Percentiles rank a stretch among this genome's conserved stretches.
phyloP scores from a whole-genome alignment of 208 protist genomes.

The Leishmania martiniquensis region DNA sequence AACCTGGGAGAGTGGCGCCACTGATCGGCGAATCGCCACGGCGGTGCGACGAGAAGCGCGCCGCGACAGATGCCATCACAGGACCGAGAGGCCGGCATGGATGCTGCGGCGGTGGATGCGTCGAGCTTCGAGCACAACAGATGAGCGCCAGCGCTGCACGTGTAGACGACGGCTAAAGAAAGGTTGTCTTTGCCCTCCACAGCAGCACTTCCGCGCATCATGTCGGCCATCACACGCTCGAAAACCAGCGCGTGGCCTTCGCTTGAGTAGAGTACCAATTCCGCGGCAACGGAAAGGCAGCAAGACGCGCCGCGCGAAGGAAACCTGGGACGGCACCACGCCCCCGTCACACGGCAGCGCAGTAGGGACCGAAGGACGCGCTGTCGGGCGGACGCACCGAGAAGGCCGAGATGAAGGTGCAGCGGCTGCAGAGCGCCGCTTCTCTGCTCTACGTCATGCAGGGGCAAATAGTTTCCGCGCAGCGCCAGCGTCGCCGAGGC shows the following conservation, averaged over 20 bases:
- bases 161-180: slow-evolving; percentile 8
- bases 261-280: slow-evolving; percentile 17
- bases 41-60: slow-evolving; percentile 25
- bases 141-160: slow-evolving; percentile 20
- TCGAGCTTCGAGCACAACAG: slow-evolving; percentile 1
- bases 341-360: slow-evolving; percentile 11
- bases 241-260: slow-evolving; percentile 24
- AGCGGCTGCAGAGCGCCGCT: slow-evolving; percentile 12
- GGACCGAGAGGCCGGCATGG: neutral
- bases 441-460: neutral
- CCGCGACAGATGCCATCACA: neutral
- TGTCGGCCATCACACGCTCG: slow-evolving; percentile 5
- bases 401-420: slow-evolving; percentile 21
- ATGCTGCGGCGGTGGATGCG: neutral
- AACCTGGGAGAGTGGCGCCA: slow-evolving; percentile 32
- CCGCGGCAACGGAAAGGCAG: neutral
- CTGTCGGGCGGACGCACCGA: slow-evolving; percentile 9
- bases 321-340: slow-evolving; percentile 14
- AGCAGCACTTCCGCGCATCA: too few species aligned
- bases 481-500: slow-evolving; percentile 14
- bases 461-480: slow-evolving; percentile 11
- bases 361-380: slow-evolving; percentile 14
- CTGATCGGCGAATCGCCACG: slow-evolving; percentile 25
- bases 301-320: neutral
- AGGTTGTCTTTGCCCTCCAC: neutral